Base-by-base conservation (phyloP, 768 basidiomycete species). In the Hygrocybe punicea region DNA sequence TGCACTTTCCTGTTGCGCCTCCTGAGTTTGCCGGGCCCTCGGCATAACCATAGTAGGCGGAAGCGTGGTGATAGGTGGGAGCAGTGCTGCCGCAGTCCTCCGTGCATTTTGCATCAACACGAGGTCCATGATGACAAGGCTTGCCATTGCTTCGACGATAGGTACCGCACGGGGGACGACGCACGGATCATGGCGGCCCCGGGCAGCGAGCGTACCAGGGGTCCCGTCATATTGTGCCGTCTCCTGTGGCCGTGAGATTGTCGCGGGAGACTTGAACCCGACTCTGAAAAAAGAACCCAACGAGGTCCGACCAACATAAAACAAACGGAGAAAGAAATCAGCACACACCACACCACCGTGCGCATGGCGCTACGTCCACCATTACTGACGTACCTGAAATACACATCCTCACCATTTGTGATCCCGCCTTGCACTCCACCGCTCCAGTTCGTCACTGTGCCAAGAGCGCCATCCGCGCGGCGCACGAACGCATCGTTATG, bases 391-490 rank as follows among this genome's bases (percentile, higher is more conserved):
- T 65, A 89, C 93, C 93, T 83, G 81, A 99, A 99, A 80, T 98
- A 99, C 65, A 99, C 88, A 67, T 92, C 85, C 77, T 99, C 94
- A 36, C 93, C 93, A 69, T 99, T 99, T 45, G 93, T 89, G 69
- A 99, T 98, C 24, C 97, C 97, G 39, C 97, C 97, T 74, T 99
- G 97, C 55, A 98, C 80, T 51, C 97, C 97, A 46, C 97, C 97
- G 66, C 91, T 94, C 92, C 93, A 91, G 77, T 99, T 99, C 45
- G 93, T 91, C 56, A 73, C 67, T 9, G 97, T 99, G 25, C 91
- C 85, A 29, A 99, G 78, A 50, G 77, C 77, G 17, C 93, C 93
- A 59, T 88, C 80, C 4, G 71, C 69, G 56, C 79, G 82, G 55
- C 71, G 64, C 19, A 90, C 76, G 71, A 96, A 99, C 19, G 84